Evolutionary conservation across 352 stramenopile species (phyloP), one percentile per base, ranked within the genome.

Genomic region (Pythium biforme): DNA sequence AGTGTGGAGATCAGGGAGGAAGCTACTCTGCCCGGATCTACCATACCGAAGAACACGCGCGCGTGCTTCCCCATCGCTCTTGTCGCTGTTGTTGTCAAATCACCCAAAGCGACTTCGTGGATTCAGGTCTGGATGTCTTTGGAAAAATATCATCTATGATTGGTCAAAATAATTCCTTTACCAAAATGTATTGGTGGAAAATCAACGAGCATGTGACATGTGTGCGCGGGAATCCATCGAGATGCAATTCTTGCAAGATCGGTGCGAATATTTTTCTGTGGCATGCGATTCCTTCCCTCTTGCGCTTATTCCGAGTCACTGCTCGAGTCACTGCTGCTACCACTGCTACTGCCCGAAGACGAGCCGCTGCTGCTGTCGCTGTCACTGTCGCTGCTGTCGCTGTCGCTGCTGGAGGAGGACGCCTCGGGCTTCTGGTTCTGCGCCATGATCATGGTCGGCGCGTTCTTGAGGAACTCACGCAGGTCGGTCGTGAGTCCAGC

Each of bases 401-500:
- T 74, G 39, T 73, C 64, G 50, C 74, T 84, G 48, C 55, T 59
- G 68, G 55, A 81, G 34, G 43, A 63, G 33, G 31, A 62, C 1
- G 46, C 40, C 19, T 49, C 45, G 1, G 34, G 55, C 37, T 76
- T 64, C 49, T 85, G 81, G 23, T 65, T 65, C 65, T 90, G 81
- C 43, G 83, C 79, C 83, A 93, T 95, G 72, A 98, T 97, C 45
- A 98, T 77, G 69, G 97, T 98, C 2, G 96, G 95, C 25, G 95
- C 94, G 68, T 98, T 98, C 83, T 98, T 98, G 15, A 99, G 76
- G 74, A 97, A 97, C 64, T 98, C 90, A 33, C 97, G 89, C 56
- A 99, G 82, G 15, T 92, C 92, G 51, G 98, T 97, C 6, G 98
- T 99, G 22, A 99, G 81, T 2, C 96, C 97, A 27, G 97, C 98